These are phyloP conservation scores for Thermoascus crustaceus DNA, from an alignment of 2,329 filamentous ascomycete genomes.

Conservation along the genomic window DNA sequence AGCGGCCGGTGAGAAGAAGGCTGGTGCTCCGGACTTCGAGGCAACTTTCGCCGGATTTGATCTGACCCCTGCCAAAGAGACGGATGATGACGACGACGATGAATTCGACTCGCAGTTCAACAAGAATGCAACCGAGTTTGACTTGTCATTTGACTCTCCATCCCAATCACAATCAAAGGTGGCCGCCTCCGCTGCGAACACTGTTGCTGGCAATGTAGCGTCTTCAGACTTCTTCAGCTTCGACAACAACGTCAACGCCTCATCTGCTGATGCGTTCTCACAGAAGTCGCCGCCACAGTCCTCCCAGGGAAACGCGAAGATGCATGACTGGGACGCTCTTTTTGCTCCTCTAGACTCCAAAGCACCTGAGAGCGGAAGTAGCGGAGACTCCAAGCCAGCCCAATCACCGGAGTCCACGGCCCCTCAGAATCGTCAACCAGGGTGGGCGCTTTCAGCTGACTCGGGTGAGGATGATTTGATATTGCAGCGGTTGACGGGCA, in stretches of 20 bases:
- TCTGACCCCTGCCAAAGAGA: slow-evolving; percentile 37
- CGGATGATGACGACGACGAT: slow-evolving; percentile 53
- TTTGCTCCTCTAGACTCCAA: slow-evolving; percentile 62
- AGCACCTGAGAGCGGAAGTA: slow-evolving; percentile 7
- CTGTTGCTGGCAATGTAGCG: slow-evolving; percentile 13
- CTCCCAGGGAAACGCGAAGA: slow-evolving; percentile 31
- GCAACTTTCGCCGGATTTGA: slow-evolving; percentile 39
- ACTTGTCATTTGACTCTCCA: slow-evolving; percentile 40
- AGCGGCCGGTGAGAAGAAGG: slow-evolving; percentile 19
- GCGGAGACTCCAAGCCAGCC: slow-evolving; percentile 4
- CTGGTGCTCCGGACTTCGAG: slow-evolving; percentile 37
- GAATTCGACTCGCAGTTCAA: slow-evolving; percentile 24
- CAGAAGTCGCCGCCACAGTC: slow-evolving; percentile 26
- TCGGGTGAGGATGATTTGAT: slow-evolving; percentile 86
- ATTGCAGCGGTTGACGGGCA: slow-evolving; percentile 76
- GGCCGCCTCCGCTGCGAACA: slow-evolving; percentile 13
- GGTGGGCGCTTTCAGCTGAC: slow-evolving; percentile 62
- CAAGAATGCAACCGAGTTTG: slow-evolving; percentile 33
- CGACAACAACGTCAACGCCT: slow-evolving; percentile 20
- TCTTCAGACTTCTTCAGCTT: slow-evolving; percentile 34
- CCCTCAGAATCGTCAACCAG: slow-evolving; percentile 33
- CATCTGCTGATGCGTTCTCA: slow-evolving; percentile 40
- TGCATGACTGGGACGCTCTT: slow-evolving; percentile 89
- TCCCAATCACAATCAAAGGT: slow-evolving; percentile 21
- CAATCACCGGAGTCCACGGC: slow-evolving; percentile 6